Percentiles rank a stretch among this genome's conserved stretches.
These are phyloP conservation scores for Microdochium bolleyi DNA, from an alignment of 2,329 filamentous ascomycete genomes.

Conservation along the genomic window DNA sequence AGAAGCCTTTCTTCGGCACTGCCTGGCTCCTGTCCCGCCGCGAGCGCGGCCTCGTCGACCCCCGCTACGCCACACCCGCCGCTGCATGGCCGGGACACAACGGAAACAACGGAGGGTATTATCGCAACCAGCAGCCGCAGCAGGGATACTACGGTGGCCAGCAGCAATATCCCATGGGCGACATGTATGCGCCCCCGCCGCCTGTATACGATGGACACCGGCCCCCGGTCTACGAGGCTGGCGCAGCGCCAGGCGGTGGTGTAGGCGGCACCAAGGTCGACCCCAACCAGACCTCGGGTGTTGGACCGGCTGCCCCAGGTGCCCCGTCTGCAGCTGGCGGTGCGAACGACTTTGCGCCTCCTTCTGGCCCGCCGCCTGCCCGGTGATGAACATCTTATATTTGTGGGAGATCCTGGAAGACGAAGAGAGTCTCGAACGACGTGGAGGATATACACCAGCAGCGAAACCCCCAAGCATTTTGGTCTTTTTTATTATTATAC, in stretches of 20 bases:
- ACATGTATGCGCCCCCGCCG: slow-evolving; percentile 46
- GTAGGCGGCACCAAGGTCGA: slow-evolving; percentile 44
- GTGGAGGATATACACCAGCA: no score
- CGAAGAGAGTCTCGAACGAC: no score
- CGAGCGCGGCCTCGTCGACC: slow-evolving; percentile 37
- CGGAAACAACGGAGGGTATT: slow-evolving; percentile 26
- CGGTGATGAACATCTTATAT: slow-evolving; percentile 7
- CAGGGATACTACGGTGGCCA: slow-evolving; percentile 26
- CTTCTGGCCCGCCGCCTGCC: slow-evolving; percentile 39
- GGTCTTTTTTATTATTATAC: no score
- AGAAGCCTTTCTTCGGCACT: slow-evolving; percentile 62
- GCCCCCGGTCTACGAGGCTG: slow-evolving; percentile 45
- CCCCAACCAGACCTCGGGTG: slow-evolving; percentile 30
- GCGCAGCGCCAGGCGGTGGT: slow-evolving; percentile 20
- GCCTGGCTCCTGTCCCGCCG: slow-evolving; percentile 45
- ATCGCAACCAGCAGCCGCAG: slow-evolving; percentile 24
- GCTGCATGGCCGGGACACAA: slow-evolving; percentile 14
- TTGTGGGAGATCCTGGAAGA: neutral
- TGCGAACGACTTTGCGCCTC: slow-evolving; percentile 31
- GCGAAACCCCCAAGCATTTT: no score
- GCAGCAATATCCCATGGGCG: neutral
- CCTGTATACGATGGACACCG: slow-evolving; percentile 51
- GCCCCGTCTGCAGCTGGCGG: slow-evolving; percentile 16
- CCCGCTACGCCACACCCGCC: slow-evolving; percentile 37
- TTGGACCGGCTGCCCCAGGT: neutral